Base-by-base conservation (phyloP, 2,329 filamentous ascomycete species). In the Neocatenulostroma microsporum region DNA sequence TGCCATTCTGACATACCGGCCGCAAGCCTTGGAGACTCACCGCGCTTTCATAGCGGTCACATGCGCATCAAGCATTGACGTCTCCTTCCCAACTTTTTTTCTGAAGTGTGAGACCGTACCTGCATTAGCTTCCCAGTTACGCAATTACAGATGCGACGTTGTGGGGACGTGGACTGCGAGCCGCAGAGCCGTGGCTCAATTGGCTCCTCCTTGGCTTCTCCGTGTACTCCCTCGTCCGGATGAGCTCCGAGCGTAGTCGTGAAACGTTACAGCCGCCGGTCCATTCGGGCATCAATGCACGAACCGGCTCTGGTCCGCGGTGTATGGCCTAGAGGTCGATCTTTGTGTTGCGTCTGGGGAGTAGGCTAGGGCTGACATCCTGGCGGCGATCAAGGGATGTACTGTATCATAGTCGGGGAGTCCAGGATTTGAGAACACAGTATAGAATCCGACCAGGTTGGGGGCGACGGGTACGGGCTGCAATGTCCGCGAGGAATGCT, bases 121-220 rank as follows among this genome's bases (percentile, higher is more conserved):
- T 54, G 51, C 51, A 50, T 52, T 53, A 53, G 49, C 42, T 27
- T 34, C 26, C n/a, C 26, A n/a, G 40, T 51, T 54, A 49, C 51
- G 51, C 49, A 49, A 51, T 50, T 21, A 24, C 41, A 48, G 43
- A 42, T 40, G 36, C 44, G 37, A 40, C 26, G 32, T 28, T 39
- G 43, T 47, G 42, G 42, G 36, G 35, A 39, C 34, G 36, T 46
- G 37, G 37, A 34, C 37, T 32, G 11, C 5, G 36, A 28, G 26
- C 5, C 27, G 14, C 23, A 37, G 39, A 45, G 45, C 40, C 35
- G 40, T 40, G 33, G 31, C 36, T 40, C 46, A 48, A 45, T 47
- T 41, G 46, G 34, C 34, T 44, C 11, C 36, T 40, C 46, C 49
- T 44, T 47, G 42, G 46, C 36, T 36, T 44, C 11, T 3, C 14